Evolutionary conservation across 2,329 filamentous ascomycete genomes (phyloP), one percentile per base, ranked within the genome.

Genomic region (Colletotrichum higginsianum): DNA sequence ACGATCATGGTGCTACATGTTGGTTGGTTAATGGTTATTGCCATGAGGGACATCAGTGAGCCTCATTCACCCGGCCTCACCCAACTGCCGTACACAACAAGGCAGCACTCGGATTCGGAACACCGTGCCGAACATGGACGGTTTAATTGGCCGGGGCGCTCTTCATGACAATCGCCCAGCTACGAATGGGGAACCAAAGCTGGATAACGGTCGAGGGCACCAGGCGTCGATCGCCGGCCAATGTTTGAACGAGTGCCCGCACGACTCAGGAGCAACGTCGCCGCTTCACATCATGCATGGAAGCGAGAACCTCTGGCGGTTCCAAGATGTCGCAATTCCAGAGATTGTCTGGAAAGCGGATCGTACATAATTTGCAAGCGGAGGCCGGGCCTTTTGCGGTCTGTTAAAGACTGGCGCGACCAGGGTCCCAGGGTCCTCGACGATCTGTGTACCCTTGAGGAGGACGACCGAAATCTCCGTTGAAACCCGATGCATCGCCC

Each of bases 401-500:
- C 61, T 56, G 61, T 61, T 40, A 26, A 63, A 47, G 16, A 35
- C 53, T 47, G 35, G 30, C 42, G 61, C 42, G 61, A 52, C 58
- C 55, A 57, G 67, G 70, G 42, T 35, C 30, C 30, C 15, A 42
- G 66, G 61, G 57, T 56, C 35, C 56, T 50, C 18, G 60, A 55
- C 66, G 55, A 71, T 72, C 61, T 66, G 42, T 57, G 7, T 30
- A 69, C 55, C 60, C 56, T 50, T 58, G 64, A 47, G 62, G 55
- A 53, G 21, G 35, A 63, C 46, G 50, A 69, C 65, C 68, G 68
- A 68, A 68, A 71, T 60, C 53, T 71, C 68, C 65, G 58, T 58
- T n/a, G 35, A 67, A 68, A 49, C 50, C 66, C 66, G 70, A 72
- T 72, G 35, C 35, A 38, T 38, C 35, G 8, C 35, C 61, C 40